Conservation (phyloP, 768 basidiomycete species). For the Mycena rosella region DNA sequence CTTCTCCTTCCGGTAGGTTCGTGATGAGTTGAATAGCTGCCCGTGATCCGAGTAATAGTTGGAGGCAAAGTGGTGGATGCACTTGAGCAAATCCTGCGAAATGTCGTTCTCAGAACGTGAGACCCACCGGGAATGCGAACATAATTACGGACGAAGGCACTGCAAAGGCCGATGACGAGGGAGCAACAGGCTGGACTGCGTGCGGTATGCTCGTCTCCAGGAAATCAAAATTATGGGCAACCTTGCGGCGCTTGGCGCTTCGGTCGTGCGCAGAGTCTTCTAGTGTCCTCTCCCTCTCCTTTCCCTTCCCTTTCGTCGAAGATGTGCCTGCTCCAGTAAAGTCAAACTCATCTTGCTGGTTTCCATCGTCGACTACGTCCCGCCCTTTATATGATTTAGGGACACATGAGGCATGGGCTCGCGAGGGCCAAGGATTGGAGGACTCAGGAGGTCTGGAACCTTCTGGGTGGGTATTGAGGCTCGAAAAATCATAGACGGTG, state of each 20-base stretch:
- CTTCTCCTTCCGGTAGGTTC: slow-evolving; percentile 56
- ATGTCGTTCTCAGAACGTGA: not conserved
- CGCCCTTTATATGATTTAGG: slow-evolving; percentile 11
- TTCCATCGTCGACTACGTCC: not conserved
- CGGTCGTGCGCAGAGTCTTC: not conserved
- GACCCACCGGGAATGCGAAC: not conserved
- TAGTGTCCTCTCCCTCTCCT: slow-evolving; percentile 10
- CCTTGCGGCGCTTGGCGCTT: slow-evolving; percentile 25
- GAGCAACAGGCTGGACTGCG: not conserved
- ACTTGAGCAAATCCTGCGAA: slow-evolving; percentile 62
- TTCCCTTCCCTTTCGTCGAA: slow-evolving; percentile 10
- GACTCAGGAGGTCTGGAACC: not conserved
- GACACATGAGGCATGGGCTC: slow-evolving; percentile 2
- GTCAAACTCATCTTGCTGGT: slow-evolving; percentile 9
- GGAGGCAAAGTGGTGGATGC: slow-evolving; percentile 60
- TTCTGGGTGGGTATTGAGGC: not conserved
- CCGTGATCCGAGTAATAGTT: slow-evolving; percentile 73
- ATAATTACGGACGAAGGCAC: slow-evolving; percentile 34
- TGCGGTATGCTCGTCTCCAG: slow-evolving; percentile 10
- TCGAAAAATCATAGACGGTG: slow-evolving; percentile 5
- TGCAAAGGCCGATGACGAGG: slow-evolving; percentile 16
- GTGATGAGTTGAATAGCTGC: slow-evolving; percentile 65
- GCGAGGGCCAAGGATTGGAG: not conserved
- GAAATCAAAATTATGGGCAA: slow-evolving; percentile 26
- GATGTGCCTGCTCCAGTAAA: not conserved